Conservation (phyloP, 225 moss, liverwort and hornwort species). For the Pseudisothecium myosuroides region DNA sequence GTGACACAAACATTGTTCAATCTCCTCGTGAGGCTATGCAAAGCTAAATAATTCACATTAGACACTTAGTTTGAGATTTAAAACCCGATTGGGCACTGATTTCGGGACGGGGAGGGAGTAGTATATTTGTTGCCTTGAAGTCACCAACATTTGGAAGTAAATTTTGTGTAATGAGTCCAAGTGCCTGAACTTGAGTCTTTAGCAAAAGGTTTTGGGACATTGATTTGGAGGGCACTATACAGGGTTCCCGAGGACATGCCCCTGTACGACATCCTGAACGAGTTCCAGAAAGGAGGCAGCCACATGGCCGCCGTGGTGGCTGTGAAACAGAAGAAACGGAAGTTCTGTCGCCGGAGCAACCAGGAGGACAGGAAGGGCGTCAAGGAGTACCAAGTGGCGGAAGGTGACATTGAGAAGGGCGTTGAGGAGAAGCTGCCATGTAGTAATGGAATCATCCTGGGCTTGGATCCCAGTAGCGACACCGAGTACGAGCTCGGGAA, state of each 20-base stretch:
- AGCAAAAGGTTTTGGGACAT: neutral
- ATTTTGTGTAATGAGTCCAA: neutral
- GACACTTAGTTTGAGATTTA: neutral
- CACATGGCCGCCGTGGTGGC: constrained; percentile 17
- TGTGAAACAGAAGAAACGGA: constrained; percentile 1
- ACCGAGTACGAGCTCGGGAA: neutral
- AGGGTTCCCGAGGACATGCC: constrained; percentile 13
- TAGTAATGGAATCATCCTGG: neutral
- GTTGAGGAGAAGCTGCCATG: neutral
- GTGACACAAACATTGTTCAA: neutral
- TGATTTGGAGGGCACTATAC: neutral
- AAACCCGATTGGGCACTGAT: neutral
- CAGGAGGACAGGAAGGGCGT: constrained; percentile 18
- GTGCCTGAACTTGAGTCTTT: neutral
- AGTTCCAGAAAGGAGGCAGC: constrained; percentile 12
- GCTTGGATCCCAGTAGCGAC: neutral
- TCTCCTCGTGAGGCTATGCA: neutral
- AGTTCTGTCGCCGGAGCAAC: neutral
- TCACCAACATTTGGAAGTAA: neutral
- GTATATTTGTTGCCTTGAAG: neutral
- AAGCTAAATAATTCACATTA: neutral
- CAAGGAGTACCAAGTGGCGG: constrained; percentile 7
- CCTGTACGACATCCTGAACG: neutral
- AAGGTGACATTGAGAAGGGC: constrained; percentile 23
- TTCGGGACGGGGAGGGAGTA: neutral